phyloP scores from a whole-genome alignment of 345 rosid genomes.

The Brassica carinata region DNA sequence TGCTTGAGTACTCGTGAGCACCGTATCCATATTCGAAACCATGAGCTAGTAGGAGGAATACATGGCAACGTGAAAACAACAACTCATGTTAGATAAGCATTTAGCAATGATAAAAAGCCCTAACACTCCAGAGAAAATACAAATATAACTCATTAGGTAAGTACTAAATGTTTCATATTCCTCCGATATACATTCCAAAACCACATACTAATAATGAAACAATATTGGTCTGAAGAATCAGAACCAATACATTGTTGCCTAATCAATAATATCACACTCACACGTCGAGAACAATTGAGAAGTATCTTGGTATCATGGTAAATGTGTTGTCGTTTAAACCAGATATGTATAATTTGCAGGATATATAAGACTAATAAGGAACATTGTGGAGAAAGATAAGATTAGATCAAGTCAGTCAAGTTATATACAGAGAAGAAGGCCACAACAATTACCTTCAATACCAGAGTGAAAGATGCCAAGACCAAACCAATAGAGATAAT shows the following conservation, averaged over 20 bases:
- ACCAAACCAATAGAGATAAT: slow-evolving; percentile 89
- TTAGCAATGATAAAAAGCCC: background rate
- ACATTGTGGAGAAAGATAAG: background rate
- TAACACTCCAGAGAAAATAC: background rate
- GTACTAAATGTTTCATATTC: background rate
- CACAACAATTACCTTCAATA: slow-evolving; percentile 62
- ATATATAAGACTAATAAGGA: background rate
- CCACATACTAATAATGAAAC: background rate
- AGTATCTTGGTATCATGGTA: background rate
- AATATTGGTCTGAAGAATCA: background rate
- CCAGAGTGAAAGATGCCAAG: slow-evolving; percentile 97
- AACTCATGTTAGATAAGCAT: slow-evolving; percentile 10
- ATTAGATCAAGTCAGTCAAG: background rate
- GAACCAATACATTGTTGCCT: slow-evolving; percentile 5
- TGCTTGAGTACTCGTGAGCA: slow-evolving; percentile 83
- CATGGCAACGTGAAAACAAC: background rate
- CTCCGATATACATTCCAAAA: background rate
- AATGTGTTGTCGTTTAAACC: background rate
- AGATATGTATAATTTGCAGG: background rate
- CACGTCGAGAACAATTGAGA: background rate
- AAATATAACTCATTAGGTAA: background rate
- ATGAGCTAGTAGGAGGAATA: slow-evolving; percentile 50
- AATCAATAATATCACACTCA: background rate
- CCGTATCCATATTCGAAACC: slow-evolving; percentile 91
- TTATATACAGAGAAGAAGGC: background rate